A percentile compares a stretch with the other conserved stretches of the same genome.
Evolutionary conservation across 257 asterid species (phyloP).

Genomic region (Anisodus tanguticus): DNA sequence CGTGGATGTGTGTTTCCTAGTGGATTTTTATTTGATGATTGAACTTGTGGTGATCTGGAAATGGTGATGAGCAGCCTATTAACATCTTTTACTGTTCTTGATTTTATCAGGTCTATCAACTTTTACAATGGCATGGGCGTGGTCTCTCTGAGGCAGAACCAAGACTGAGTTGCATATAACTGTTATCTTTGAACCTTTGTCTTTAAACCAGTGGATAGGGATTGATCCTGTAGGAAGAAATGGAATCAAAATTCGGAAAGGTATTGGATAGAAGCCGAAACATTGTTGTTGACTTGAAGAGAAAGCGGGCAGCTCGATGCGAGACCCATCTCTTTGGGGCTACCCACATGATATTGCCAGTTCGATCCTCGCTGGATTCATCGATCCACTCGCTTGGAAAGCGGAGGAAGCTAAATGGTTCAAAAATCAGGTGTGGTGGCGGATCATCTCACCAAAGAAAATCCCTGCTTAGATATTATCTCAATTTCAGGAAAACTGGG

Average conservation of each 20-base stretch:
- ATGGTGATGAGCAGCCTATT: background rate
- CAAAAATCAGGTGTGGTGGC: slow-evolving; percentile 33
- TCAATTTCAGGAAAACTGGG: slow-evolving; percentile 66
- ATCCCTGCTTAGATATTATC: slow-evolving; percentile 50
- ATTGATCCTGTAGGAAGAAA: slow-evolving; percentile 59
- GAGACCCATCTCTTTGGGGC: slow-evolving; percentile 49
- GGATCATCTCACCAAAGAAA: slow-evolving; percentile 42
- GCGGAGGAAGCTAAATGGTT: slow-evolving; percentile 60
- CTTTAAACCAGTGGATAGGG: slow-evolving; percentile 52
- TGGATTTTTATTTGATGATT: background rate
- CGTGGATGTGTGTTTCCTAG: background rate
- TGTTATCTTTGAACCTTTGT: slow-evolving; percentile 44
- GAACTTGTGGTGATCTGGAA: background rate
- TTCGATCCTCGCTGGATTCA: slow-evolving; percentile 42
- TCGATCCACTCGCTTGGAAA: slow-evolving; percentile 45
- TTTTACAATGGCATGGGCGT: slow-evolving; percentile 45
- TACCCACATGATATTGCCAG: slow-evolving; percentile 48
- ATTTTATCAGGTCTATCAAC: slow-evolving; percentile 43
- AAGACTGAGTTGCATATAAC: slow-evolving; percentile 37
- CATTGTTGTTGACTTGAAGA: slow-evolving; percentile 60
- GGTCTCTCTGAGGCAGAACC: slow-evolving; percentile 50
- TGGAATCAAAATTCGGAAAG: slow-evolving; percentile 71
- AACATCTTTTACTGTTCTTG: background rate
- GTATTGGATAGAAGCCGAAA: slow-evolving; percentile 70
- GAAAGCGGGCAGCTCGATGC: slow-evolving; percentile 54